Conservation (phyloP, 1,139 yeast genomes). For the Starmera stellimalicola region DNA sequence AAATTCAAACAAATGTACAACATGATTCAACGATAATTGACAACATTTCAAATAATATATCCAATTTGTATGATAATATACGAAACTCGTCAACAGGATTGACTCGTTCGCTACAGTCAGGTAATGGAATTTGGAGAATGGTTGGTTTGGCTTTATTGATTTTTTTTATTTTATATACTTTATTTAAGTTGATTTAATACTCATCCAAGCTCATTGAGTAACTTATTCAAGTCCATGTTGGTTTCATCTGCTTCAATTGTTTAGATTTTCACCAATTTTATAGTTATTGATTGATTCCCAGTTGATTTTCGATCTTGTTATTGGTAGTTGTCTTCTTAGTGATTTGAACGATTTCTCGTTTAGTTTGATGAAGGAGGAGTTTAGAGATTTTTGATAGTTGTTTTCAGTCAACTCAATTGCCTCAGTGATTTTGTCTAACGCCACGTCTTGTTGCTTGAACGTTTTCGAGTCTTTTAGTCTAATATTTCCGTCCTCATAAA, state of each 20-base stretch:
- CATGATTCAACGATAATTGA: constrained; percentile 49
- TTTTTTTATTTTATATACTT: constrained; percentile 60
- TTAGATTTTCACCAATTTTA: constrained; percentile 77
- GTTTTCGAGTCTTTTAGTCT: constrained; percentile 52
- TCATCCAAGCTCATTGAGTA: too few species aligned
- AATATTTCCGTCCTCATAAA: constrained; percentile 94
- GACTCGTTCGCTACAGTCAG: constrained; percentile 47
- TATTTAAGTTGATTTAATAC: constrained; percentile 42
- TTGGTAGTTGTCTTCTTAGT: constrained; percentile 84
- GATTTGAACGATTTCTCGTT: constrained; percentile 78
- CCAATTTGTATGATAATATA: constrained; percentile 48
- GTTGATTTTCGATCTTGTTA: constrained; percentile 82
- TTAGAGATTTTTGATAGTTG: constrained; percentile 47
- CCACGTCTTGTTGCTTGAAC: constrained; percentile 10
- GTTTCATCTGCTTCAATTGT: background rate
- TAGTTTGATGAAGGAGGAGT: constrained; percentile 57
- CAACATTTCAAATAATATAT: constrained; percentile 48
- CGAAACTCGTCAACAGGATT: constrained; percentile 61
- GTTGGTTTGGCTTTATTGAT: constrained; percentile 48
- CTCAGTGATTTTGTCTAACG: constrained; percentile 1
- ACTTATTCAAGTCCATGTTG: background rate
- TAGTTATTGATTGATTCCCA: constrained; percentile 93
- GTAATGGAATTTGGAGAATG: constrained; percentile 47
- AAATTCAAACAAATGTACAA: constrained; percentile 50
- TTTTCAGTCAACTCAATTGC: constrained; percentile 53